A percentile compares a stretch with the other conserved stretches of the same genome.
Conservation (phyloP, 306 rosid species). For the Hippophae rhamnoides region DNA sequence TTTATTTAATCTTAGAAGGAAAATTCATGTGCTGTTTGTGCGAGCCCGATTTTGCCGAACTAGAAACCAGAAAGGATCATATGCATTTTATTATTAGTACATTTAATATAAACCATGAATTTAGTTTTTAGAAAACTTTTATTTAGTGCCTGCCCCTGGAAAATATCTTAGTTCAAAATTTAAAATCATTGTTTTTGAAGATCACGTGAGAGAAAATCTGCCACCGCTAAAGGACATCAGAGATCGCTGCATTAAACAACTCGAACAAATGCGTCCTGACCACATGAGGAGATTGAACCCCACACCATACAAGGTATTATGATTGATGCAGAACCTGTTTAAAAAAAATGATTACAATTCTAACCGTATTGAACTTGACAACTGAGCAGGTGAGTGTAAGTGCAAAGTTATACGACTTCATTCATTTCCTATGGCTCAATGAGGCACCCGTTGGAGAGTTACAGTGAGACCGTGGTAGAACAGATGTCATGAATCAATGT, state of each 20-base stretch:
- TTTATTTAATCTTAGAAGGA: too few species aligned
- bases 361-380: background rate
- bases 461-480: constrained; percentile 28
- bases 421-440: constrained; percentile 87
- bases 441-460: constrained; percentile 98
- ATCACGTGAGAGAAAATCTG: constrained; percentile 43
- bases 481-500: background rate
- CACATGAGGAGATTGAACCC: constrained; percentile 99
- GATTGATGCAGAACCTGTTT: too few species aligned
- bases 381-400: constrained; percentile 78
- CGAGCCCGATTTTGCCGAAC: background rate
- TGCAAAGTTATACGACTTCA: constrained; percentile 74
- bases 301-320: constrained; percentile 81
- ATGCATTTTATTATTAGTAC: background rate
- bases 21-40: too few species aligned
- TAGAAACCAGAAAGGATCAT: constrained; percentile 2
- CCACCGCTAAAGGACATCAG: constrained; percentile 66
- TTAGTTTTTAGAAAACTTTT: background rate
- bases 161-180: constrained; percentile 1
- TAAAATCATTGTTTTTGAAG: constrained; percentile 29
- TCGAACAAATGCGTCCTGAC: constrained; percentile 82
- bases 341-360: too few species aligned
- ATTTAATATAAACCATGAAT: constrained; percentile 2
- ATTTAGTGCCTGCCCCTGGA: constrained; percentile 2
- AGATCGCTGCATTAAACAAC: constrained; percentile 73